phyloP scores from a whole-genome alignment of 345 rosid genomes.

The Bruguiera gymnorhiza region DNA sequence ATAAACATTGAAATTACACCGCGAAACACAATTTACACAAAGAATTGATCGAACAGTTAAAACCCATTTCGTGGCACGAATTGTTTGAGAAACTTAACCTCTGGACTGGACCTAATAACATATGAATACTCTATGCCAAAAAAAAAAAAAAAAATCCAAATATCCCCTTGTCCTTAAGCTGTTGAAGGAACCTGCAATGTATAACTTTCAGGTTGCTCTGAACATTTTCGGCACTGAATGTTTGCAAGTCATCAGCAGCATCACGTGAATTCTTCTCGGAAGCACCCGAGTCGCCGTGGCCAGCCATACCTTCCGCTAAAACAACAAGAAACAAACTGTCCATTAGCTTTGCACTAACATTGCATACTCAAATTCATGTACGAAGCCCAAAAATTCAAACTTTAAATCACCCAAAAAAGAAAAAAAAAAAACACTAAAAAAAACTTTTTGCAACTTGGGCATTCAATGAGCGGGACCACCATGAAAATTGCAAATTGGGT shows the following conservation, averaged over 20 bases:
- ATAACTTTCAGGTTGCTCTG: conserved; percentile 87
- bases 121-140: not conserved
- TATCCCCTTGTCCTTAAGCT: not conserved
- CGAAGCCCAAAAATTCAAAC: not conserved
- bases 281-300: conserved; percentile 42
- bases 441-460: too few species aligned
- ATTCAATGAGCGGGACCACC: too few species aligned
- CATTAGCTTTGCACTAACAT: too few species aligned
- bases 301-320: conserved; percentile 45
- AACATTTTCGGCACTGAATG: conserved; percentile 70
- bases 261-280: conserved; percentile 66
- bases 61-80: not conserved
- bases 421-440: not conserved
- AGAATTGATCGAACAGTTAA: too few species aligned
- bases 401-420: not conserved
- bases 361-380: not conserved
- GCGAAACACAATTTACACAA: too few species aligned
- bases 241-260: conserved; percentile 51
- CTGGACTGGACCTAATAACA: not conserved
- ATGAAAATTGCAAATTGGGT: not conserved
- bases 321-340: too few species aligned
- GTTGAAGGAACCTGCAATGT: conserved; percentile 67
- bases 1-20: too few species aligned
- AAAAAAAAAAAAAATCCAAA: not conserved
- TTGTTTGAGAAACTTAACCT: not conserved